phyloP scores from a whole-genome alignment of 345 rosid genomes.

The Punica granatum region DNA sequence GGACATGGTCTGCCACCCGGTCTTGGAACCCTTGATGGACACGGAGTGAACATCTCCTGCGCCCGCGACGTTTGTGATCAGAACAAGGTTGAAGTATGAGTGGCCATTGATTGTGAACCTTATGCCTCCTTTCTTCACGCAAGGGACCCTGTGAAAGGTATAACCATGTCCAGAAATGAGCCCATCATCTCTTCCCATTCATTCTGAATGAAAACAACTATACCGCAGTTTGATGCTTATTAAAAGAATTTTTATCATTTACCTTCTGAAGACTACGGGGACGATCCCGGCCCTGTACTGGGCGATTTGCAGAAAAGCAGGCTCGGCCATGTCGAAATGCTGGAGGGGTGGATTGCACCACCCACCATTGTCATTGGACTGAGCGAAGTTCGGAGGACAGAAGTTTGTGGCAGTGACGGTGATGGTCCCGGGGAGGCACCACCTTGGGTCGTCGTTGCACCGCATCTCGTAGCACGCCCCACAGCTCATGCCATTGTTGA shows the following conservation, averaged over 20 bases:
- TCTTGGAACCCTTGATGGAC: slow-evolving; percentile 73
- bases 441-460: slow-evolving; percentile 49
- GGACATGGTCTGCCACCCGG: slow-evolving; percentile 88
- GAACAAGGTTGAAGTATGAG: slow-evolving; percentile 85
- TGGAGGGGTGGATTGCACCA: slow-evolving; percentile 98
- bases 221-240: too few relatives aligned
- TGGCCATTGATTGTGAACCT: slow-evolving; percentile 86
- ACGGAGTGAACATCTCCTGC: slow-evolving; percentile 74
- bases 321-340: slow-evolving; percentile 92
- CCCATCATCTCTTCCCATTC: too few relatives aligned
- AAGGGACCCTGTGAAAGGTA: slow-evolving; percentile 49
- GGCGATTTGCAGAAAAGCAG: slow-evolving; percentile 85
- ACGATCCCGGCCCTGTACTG: slow-evolving; percentile 91
- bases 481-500: slow-evolving; percentile 69
- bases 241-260: neutral
- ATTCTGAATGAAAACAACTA: too few relatives aligned
- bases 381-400: slow-evolving; percentile 80
- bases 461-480: slow-evolving; percentile 66
- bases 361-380: slow-evolving; percentile 81
- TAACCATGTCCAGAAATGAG: neutral
- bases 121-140: slow-evolving; percentile 83
- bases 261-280: slow-evolving; percentile 86
- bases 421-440: slow-evolving; percentile 59
- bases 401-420: slow-evolving; percentile 73
- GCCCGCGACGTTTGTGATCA: slow-evolving; percentile 75